phyloP scores from a whole-genome alignment of 2,329 filamentous ascomycete species.

The Trichoderma oligosporum region DNA sequence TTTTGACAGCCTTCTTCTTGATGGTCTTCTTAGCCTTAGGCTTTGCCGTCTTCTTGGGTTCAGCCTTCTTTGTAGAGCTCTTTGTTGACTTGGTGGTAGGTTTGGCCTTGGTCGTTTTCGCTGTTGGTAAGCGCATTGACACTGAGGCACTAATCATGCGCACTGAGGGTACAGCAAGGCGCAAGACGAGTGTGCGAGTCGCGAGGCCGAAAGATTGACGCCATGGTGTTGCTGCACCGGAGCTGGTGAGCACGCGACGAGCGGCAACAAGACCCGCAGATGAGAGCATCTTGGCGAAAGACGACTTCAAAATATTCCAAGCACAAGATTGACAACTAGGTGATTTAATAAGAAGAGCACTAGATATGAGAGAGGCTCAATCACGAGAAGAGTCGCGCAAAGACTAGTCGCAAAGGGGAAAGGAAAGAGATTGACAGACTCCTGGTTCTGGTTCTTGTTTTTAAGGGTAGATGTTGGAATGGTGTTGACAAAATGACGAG shows the following conservation, averaged over 20 bases:
- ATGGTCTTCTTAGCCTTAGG: slow-evolving; percentile 23
- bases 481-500: slow-evolving; percentile 21
- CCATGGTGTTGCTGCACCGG: slow-evolving; percentile 19
- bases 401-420: too few relatives aligned
- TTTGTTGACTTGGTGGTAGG: slow-evolving; percentile 23
- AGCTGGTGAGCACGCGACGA: slow-evolving; percentile 31
- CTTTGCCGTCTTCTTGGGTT: slow-evolving; percentile 21
- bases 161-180: slow-evolving; percentile 22
- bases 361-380: not conserved
- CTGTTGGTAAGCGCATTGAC: slow-evolving; percentile 27
- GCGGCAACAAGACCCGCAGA: slow-evolving; percentile 39
- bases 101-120: slow-evolving; percentile 25
- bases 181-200: slow-evolving; percentile 22
- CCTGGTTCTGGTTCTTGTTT: not conserved
- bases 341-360: not conserved
- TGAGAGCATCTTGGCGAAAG: slow-evolving; percentile 38
- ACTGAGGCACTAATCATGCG: slow-evolving; percentile 34
- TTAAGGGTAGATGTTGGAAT: not conserved
- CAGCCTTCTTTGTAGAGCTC: slow-evolving; percentile 26
- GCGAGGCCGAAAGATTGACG: slow-evolving; percentile 24
- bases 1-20: slow-evolving; percentile 28
- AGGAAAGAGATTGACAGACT: not conserved
- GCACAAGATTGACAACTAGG: too few relatives aligned
- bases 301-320: not conserved
- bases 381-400: not conserved